Percentiles rank a stretch among this genome's conserved stretches.
Evolutionary conservation across 75 land plant genomes (phyloP).

Genomic region (Adiantum capillusveneris): DNA sequence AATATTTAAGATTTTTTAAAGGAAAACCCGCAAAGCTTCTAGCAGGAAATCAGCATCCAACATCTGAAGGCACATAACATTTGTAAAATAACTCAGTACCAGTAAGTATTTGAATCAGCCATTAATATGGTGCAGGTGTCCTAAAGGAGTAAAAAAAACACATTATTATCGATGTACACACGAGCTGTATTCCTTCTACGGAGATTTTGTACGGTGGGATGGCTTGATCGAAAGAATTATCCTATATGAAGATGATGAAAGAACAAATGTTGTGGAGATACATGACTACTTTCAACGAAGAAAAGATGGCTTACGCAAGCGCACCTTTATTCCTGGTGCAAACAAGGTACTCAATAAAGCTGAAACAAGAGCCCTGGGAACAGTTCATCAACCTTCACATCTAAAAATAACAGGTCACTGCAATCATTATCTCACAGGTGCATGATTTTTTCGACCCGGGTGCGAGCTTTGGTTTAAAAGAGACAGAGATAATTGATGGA

Average conservation of each 20-base stretch:
- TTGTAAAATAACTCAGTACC: too few relatives aligned
- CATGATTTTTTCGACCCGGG: conserved; percentile 26
- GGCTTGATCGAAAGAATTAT: conserved; percentile 25
- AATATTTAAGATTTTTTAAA: too few relatives aligned
- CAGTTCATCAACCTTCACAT: too few relatives aligned
- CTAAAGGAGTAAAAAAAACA: conserved; percentile 28
- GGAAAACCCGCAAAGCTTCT: too few relatives aligned
- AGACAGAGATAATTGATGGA: conserved; percentile 23
- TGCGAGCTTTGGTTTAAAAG: conserved; percentile 22
- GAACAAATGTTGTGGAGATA: conserved; percentile 19
- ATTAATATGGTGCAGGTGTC: conserved; percentile 31
- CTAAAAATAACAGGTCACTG: too few relatives aligned
- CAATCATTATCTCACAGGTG: conserved; percentile 12
- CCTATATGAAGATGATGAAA: conserved; percentile 16
- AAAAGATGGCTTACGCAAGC: conserved; percentile 22
- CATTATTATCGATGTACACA: conserved; percentile 22
- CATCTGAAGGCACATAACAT: too few relatives aligned
- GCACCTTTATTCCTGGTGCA: conserved; percentile 17
- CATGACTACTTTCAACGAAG: conserved; percentile 32
- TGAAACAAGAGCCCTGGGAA: too few relatives aligned
- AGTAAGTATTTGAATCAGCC: too few relatives aligned
- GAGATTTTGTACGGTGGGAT: conserved; percentile 34
- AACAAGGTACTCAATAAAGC: conserved; percentile 26
- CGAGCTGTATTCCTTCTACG: conserved; percentile 29
- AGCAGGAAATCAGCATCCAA: too few relatives aligned